Percentiles rank a stretch among this genome's conserved stretches.
Evolutionary conservation across 768 basidiomycete species (phyloP).

Genomic region (Tricholomella constricta): DNA sequence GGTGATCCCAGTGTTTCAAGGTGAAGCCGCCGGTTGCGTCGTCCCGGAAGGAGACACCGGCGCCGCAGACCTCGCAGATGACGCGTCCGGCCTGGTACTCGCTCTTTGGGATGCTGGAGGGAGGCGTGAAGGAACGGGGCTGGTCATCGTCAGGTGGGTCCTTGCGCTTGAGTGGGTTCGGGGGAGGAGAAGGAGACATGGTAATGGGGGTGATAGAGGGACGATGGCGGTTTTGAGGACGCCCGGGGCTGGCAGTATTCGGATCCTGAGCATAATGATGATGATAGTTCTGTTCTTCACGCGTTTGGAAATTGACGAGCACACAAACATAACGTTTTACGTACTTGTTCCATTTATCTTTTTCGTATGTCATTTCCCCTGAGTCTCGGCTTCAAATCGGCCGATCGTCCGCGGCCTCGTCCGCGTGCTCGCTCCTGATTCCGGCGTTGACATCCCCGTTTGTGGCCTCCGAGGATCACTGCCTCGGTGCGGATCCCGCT

Average conservation of each 20-base stretch:
- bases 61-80: slow-evolving; percentile 64
- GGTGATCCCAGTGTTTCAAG: slow-evolving; percentile 68
- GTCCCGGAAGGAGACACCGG: slow-evolving; percentile 67
- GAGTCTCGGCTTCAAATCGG: too few species aligned
- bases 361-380: too few species aligned
- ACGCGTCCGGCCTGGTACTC: slow-evolving; percentile 72
- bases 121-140: slow-evolving; percentile 12
- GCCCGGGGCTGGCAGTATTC: not conserved
- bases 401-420: too few species aligned
- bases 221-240: not conserved
- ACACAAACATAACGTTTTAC: too few species aligned
- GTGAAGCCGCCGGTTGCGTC: slow-evolving; percentile 64
- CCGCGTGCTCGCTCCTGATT: too few species aligned
- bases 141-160: slow-evolving; percentile 18
- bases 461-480: too few species aligned
- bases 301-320: too few species aligned
- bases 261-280: not conserved
- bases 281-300: too few species aligned
- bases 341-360: not conserved
- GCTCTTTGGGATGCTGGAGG: slow-evolving; percentile 19
- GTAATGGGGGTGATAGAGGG: not conserved
- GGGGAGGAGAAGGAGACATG: not conserved
- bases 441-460: too few species aligned
- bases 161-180: slow-evolving; percentile 27
- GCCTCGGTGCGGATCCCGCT: too few species aligned